Evolutionary conservation across 768 basidiomycete species (phyloP).

Genomic region (Pleurotus cornucopiae): DNA sequence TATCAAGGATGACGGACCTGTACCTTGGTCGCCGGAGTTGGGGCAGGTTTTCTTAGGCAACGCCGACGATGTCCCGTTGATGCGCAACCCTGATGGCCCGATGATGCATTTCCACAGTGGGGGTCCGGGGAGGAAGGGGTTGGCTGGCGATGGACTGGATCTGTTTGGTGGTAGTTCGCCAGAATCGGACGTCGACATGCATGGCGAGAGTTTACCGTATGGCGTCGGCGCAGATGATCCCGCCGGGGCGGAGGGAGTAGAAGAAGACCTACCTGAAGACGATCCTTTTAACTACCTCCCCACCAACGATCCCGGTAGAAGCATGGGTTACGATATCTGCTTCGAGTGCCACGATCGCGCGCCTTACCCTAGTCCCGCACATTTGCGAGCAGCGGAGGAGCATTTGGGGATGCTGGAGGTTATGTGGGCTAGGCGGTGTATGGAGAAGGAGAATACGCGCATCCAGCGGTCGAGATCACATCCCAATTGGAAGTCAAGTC

Average conservation of each 20-base stretch:
- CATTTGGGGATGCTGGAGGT: conserved; percentile 63
- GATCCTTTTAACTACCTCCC: conserved; percentile 38
- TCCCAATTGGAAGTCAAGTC: conserved; percentile 10
- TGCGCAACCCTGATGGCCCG: conserved; percentile 21
- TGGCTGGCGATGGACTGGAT: neutral
- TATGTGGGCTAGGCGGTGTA: conserved; percentile 53
- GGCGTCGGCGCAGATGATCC: too few relatives aligned
- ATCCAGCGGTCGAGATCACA: conserved; percentile 16
- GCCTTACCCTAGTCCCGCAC: conserved; percentile 62
- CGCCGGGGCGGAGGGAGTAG: too few relatives aligned
- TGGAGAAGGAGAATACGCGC: conserved; percentile 16
- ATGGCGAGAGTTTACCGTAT: neutral
- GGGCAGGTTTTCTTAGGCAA: conserved; percentile 84
- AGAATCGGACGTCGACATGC: conserved; percentile 7
- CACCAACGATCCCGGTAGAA: conserved; percentile 42
- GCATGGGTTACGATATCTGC: conserved; percentile 78
- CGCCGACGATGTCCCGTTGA: conserved; percentile 70
- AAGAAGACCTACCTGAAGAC: conserved; percentile 14
- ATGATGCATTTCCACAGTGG: conserved; percentile 20
- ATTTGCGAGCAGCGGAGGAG: conserved; percentile 73
- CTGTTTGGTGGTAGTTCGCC: neutral
- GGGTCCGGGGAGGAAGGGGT: conserved; percentile 8
- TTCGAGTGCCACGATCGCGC: conserved; percentile 85
- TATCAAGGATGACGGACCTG: conserved; percentile 1
- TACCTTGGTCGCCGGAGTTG: conserved; percentile 48